Base-by-base conservation (phyloP, 805 yeast species). In the Metschnikowia bowlesiae region DNA sequence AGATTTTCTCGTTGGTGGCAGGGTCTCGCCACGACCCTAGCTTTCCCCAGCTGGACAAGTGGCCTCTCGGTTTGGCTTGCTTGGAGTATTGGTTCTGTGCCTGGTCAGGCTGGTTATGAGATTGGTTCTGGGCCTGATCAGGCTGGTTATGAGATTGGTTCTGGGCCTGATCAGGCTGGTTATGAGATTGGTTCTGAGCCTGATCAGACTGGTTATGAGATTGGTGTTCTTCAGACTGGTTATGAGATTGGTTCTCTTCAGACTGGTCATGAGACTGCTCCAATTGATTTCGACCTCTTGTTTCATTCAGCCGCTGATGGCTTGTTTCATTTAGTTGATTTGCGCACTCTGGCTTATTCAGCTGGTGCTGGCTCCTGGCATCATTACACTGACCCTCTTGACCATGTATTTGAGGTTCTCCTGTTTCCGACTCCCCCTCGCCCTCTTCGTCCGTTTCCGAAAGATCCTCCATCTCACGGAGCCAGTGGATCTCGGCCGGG, bases 401-500 rank as follows among this genome's bases (percentile, higher is more conserved):
- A 14, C 26, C 39, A 9, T 48, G 50, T 9, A 6, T 18, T 11
- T 36, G 80, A 18, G 79, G 83, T 14, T 28, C 39, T n/a, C 8
- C 31, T 8, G 8, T 14, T n/a, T 53, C 62, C 4, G 40, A 52
- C 31, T 52, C 62, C 22, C 40, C 49, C 8, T 7, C 32, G 16
- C 29, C 26, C 28, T 44, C 51, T 9, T 78, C 80, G 32, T 81
- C 84, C 0, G 84, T 73, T 18, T 85, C 82, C 30, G 83, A 67
- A 56, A 85, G 82, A 47, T 75, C 80, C 44, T 62, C 61, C 16
- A 85, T 73, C 16, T 77, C 82, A 33, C 76, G 75, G 13, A 87
- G 67, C 92, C 92, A 87, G 29, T 61, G 65, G 0, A 76, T 82
- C 65, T 87, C 94, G 47, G 76, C 65, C 1, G 63, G 63, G 57